Conservation (phyloP, 2,329 filamentous ascomycete species). For the Hymenoscyphus infarciens region DNA sequence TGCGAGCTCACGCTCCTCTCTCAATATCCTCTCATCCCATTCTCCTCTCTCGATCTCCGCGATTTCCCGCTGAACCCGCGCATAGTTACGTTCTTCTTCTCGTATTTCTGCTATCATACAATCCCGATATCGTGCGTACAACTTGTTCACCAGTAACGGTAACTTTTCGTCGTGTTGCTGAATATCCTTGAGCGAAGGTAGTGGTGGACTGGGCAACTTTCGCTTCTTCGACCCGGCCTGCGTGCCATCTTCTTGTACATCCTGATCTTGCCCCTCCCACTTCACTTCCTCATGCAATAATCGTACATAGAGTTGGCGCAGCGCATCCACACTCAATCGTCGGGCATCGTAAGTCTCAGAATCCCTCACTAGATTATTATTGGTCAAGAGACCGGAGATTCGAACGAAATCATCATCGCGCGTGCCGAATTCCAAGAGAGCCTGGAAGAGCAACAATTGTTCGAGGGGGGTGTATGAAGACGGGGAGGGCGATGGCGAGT, state of each 20-base stretch:
- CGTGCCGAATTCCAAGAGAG: conserved; percentile 65
- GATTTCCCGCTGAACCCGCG: conserved; percentile 63
- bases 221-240: conserved; percentile 64
- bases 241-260: conserved; percentile 41
- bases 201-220: conserved; percentile 64
- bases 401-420: conserved; percentile 62
- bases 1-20: conserved; percentile 20
- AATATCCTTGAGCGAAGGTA: conserved; percentile 64
- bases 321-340: conserved; percentile 71
- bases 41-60: conserved; percentile 61
- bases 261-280: conserved; percentile 40
- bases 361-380: conserved; percentile 68
- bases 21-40: conserved; percentile 42
- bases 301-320: conserved; percentile 74
- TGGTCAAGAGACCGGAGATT: conserved; percentile 72
- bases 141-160: conserved; percentile 64
- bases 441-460: conserved; percentile 80
- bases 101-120: conserved; percentile 66
- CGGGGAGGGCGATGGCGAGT: not conserved
- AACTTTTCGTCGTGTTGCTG: conserved; percentile 63
- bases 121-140: conserved; percentile 73
- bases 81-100: conserved; percentile 68
- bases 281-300: conserved; percentile 71
- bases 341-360: conserved; percentile 68
- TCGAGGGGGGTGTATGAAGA: conserved; percentile 74